A percentile compares a stretch with the other conserved stretches of the same genome.
phyloP scores from a whole-genome alignment of 495 filamentous ascomycete species.

The Penicillium argentinense region DNA sequence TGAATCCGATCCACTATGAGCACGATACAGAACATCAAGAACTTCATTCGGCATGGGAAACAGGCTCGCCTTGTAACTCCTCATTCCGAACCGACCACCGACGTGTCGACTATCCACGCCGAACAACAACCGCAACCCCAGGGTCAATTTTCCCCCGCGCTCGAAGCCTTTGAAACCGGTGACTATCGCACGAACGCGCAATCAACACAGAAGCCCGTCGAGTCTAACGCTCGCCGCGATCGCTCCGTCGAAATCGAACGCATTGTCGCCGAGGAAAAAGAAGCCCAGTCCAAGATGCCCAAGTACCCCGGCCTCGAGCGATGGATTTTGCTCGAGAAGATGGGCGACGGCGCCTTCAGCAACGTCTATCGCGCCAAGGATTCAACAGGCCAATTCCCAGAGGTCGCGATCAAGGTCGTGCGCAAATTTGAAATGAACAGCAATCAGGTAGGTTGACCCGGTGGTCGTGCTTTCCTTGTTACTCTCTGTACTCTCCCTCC shows the following conservation, averaged over 20 bases:
- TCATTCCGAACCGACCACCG: slow-evolving; percentile 66
- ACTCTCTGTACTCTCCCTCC: slow-evolving; percentile 14
- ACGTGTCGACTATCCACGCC: slow-evolving; percentile 65
- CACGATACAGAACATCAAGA: slow-evolving; percentile 89
- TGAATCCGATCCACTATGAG: slow-evolving; percentile 53
- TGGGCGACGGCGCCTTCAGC: slow-evolving; percentile 98
- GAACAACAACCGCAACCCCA: slow-evolving; percentile 58
- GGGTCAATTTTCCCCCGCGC: slow-evolving; percentile 48
- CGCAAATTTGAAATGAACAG: slow-evolving; percentile 98
- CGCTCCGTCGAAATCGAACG: slow-evolving; percentile 65
- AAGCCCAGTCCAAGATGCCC: slow-evolving; percentile 79
- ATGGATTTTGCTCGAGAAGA: slow-evolving; percentile 91
- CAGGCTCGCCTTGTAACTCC: slow-evolving; percentile 74
- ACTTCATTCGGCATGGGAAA: slow-evolving; percentile 98
- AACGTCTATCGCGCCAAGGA: slow-evolving; percentile 94
- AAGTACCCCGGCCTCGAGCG: slow-evolving; percentile 89
- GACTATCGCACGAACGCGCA: slow-evolving; percentile 53
- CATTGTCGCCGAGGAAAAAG: slow-evolving; percentile 88
- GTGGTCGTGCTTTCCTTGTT: slow-evolving; percentile 20
- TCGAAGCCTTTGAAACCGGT: slow-evolving; percentile 55
- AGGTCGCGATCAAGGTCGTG: slow-evolving; percentile 98
- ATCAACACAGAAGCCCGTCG: slow-evolving; percentile 55
- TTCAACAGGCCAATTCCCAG: slow-evolving; percentile 60
- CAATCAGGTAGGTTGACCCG: slow-evolving; percentile 71
- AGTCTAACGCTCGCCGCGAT: slow-evolving; percentile 43